Base-by-base conservation (phyloP, 306 rosid genomes). In the Comarum palustre region DNA sequence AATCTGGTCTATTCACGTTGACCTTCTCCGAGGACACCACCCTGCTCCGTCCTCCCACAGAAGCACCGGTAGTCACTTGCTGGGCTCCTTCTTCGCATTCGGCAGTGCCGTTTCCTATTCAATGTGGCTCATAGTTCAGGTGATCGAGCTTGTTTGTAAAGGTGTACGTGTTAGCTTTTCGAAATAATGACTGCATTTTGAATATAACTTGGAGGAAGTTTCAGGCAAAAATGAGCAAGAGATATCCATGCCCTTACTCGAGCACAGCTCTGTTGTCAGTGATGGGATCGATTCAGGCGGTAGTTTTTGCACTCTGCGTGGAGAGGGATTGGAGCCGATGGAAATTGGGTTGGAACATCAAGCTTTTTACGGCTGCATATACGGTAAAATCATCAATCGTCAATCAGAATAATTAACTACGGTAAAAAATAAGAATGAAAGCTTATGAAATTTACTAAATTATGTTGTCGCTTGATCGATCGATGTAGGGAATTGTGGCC, bases 201-300 rank as follows among this genome's bases (percentile, higher is more conserved):
- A 48, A 48, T 16, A 48, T 16, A 41, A 48, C 29, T 59, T 29
- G n/a, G 9, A 29, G 17, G 22, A 5, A 61, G 12, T 29, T 29
- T 31, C 82, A 85, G 94, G 69, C 87, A 7, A 91, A 87, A 73
- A 80, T 88, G 92, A 85, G 75, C 41, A 67, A 87, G 74, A 86
- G 51, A 63, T 88, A 81, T 63, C 82, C 92, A 13, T 73, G 86
- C 16, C 68, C 76, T 36, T 65, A 73, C 70, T 79, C 90, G 5
- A 80, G 86, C 76, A 69, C 92, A 8, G 90, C 90, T 13, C 42
- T 89, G 48, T 80, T 87, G 88, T 78, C 83, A 8, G 3, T 83
- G 1, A 72, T 78, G 69, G 91, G 85, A 68, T 77, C 90, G 59
- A 68, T 82, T 17, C 90, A 85, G 50, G 11, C 61, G 4, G 32